Percentiles rank a stretch among this genome's conserved stretches.
Conservation (phyloP, 768 basidiomycete genomes). For the Cystobasidiopsis lactophilus region DNA sequence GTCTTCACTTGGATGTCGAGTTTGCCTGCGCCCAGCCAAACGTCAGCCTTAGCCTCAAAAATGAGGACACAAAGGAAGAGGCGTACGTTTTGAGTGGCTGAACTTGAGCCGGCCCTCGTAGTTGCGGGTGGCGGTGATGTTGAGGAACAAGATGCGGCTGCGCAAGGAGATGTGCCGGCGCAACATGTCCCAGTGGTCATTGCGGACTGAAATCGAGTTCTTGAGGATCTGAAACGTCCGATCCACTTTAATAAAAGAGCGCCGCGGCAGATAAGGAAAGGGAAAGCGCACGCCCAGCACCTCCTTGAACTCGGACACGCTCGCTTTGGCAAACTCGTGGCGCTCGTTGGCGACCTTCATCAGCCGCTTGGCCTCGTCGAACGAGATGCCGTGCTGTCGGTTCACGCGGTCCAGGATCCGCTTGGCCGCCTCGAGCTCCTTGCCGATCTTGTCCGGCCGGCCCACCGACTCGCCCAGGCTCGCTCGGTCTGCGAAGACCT, state of each 20-base stretch:
- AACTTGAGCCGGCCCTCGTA: constrained; percentile 38
- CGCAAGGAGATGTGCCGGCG: constrained; percentile 69
- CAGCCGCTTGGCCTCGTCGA: constrained; percentile 54
- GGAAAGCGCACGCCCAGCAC: constrained; percentile 13
- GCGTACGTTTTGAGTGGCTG: constrained; percentile 49
- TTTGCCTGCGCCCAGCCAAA: neutral
- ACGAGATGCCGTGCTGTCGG: constrained; percentile 48
- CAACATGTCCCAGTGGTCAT: constrained; percentile 64
- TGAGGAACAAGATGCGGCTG: constrained; percentile 44
- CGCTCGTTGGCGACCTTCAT: constrained; percentile 42
- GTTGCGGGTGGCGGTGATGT: constrained; percentile 60
- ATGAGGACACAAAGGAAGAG: constrained; percentile 34
- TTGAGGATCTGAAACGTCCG: constrained; percentile 36
- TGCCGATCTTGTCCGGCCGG: constrained; percentile 27
- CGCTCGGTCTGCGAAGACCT: constrained; percentile 32
- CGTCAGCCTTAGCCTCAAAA: neutral
- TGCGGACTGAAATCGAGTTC: constrained; percentile 41
- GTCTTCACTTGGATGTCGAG: constrained; percentile 6
- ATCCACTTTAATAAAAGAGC: neutral
- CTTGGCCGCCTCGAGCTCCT: constrained; percentile 41
- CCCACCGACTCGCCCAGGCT: constrained; percentile 25
- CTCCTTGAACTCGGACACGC: constrained; percentile 32
- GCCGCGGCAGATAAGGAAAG: neutral
- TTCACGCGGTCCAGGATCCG: constrained; percentile 45
- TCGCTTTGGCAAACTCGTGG: constrained; percentile 38